Conservation (phyloP, 768 basidiomycete species). For the Rhodocollybia butyracea region DNA sequence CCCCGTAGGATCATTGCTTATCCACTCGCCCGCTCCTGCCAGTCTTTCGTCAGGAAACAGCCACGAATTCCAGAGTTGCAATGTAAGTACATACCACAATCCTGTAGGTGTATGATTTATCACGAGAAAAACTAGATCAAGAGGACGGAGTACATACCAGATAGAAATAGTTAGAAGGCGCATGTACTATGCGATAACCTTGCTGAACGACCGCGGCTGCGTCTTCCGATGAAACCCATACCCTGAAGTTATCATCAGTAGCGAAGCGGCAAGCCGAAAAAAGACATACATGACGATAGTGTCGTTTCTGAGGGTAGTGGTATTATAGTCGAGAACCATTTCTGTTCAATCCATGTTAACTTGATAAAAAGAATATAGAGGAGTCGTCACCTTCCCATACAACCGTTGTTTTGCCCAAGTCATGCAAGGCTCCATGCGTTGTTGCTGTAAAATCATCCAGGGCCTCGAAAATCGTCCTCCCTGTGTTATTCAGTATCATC, state of each 20-base stretch:
- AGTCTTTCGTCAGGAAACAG: too few species aligned
- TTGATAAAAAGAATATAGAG: neutral
- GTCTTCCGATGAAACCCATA: constrained; percentile 46
- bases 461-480: constrained; percentile 59
- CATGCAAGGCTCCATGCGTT: constrained; percentile 54
- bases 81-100: too few species aligned
- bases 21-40: constrained; percentile 46
- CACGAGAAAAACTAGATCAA: too few species aligned
- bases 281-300: constrained; percentile 35
- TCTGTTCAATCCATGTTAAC: constrained; percentile 26
- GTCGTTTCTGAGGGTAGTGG: constrained; percentile 35
- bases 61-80: too few species aligned
- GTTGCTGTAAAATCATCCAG: constrained; percentile 58
- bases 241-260: constrained; percentile 18
- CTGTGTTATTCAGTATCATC: constrained; percentile 43
- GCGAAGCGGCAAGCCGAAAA: neutral
- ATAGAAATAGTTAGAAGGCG: constrained; percentile 52
- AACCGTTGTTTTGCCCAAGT: constrained; percentile 67
- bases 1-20: constrained; percentile 30
- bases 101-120: too few species aligned
- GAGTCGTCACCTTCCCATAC: constrained; percentile 67
- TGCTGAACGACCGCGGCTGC: constrained; percentile 33
- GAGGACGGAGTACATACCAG: constrained; percentile 25
- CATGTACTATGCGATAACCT: constrained; percentile 44
- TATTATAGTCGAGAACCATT: constrained; percentile 38